These are phyloP conservation scores for Seiridium unicorne DNA, from an alignment of 2,329 filamentous ascomycete genomes.

Conservation along the genomic window DNA sequence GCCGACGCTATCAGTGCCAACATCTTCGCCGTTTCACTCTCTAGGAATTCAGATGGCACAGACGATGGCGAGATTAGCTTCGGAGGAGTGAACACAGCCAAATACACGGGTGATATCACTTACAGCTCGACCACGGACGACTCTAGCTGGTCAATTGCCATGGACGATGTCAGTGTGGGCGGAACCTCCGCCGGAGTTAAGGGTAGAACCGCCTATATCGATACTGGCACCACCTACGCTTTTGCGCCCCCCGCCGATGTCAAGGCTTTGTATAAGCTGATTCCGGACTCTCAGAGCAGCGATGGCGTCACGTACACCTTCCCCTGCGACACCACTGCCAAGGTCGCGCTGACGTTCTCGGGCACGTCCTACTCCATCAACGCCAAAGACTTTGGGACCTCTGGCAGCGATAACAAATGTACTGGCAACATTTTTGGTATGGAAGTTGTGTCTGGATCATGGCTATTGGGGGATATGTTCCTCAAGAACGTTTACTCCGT, in stretches of 20 bases:
- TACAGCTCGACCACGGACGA: constrained; percentile 58
- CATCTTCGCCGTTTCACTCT: constrained; percentile 70
- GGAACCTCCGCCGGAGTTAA: constrained; percentile 57
- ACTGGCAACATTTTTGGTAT: constrained; percentile 74
- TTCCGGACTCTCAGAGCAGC: constrained; percentile 58
- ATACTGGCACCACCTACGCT: constrained; percentile 80
- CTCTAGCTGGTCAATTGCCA: constrained; percentile 66
- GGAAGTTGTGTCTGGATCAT: constrained; percentile 63
- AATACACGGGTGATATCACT: constrained; percentile 65
- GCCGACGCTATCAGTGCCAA: constrained; percentile 59
- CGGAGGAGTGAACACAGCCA: constrained; percentile 64
- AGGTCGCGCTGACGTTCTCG: constrained; percentile 66
- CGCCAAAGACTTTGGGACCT: constrained; percentile 64
- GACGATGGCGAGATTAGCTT: constrained; percentile 79
- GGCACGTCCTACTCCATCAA: constrained; percentile 66
- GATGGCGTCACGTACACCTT: constrained; percentile 64
- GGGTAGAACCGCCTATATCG: constrained; percentile 66
- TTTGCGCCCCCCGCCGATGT: constrained; percentile 70
- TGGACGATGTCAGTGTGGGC: constrained; percentile 65
- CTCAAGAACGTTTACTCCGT: constrained; percentile 87
- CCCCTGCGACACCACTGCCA: constrained; percentile 66
- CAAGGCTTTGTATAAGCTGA: constrained; percentile 62
- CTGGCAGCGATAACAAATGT: constrained; percentile 45
- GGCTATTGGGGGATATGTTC: constrained; percentile 84
- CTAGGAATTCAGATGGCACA: constrained; percentile 61